These are phyloP conservation scores for Lepidopterella palustris DNA, from an alignment of 495 filamentous ascomycete genomes.

Conservation along the genomic window DNA sequence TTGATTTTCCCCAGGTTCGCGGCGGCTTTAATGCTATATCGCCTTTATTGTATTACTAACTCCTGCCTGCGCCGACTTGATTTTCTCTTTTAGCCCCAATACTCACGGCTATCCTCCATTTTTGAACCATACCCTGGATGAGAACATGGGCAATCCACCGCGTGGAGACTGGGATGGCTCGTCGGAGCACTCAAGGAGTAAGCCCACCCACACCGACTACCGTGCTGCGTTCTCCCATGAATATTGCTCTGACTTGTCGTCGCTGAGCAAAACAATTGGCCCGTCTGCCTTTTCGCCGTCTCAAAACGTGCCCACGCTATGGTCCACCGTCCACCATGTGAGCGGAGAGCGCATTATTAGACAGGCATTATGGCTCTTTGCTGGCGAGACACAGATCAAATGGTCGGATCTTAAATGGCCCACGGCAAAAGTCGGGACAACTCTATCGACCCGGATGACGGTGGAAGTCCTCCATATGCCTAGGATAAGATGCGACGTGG, in stretches of 20 bases:
- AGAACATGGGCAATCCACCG: neutral
- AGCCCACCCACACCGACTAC: neutral
- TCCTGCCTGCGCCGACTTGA: neutral
- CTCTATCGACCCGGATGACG: neutral
- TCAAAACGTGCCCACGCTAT: neutral
- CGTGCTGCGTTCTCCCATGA: neutral
- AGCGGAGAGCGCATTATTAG: neutral
- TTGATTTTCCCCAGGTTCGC: neutral
- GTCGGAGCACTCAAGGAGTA: neutral
- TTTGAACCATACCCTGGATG: neutral
- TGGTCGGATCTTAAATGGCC: neutral
- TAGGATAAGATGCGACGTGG: neutral
- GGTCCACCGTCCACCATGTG: neutral
- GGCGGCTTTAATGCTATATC: neutral
- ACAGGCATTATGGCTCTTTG: conserved; percentile 1
- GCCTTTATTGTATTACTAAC: neutral
- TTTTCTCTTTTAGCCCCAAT: too few relatives aligned
- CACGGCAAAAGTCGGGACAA: neutral
- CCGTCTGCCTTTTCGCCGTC: neutral
- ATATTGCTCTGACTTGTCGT: neutral
- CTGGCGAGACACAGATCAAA: neutral
- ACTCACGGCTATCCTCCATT: neutral
- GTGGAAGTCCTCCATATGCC: neutral
- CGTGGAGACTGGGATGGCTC: neutral
- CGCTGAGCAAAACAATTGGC: neutral